Base-by-base conservation (phyloP, 768 basidiomycete species). In the Arthromyces matolae region DNA sequence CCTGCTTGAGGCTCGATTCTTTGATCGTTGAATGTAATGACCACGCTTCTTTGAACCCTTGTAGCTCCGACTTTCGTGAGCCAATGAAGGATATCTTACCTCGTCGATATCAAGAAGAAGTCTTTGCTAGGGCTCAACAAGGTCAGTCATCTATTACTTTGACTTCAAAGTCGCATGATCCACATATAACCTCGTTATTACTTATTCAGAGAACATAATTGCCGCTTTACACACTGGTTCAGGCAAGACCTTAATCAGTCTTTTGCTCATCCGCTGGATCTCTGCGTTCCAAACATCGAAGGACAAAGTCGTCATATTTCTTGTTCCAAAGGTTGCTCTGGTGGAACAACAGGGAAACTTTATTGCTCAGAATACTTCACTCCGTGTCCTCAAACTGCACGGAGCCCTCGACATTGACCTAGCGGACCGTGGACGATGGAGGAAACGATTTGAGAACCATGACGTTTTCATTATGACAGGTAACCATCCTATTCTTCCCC, bases 391-490 rank as follows among this genome's bases (percentile, higher is more conserved):
- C 23, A 83, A 83, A 57, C 76, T 89, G 22, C 78, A 82, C 51
- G 92, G 91, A 14, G 77, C 79, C 7, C 69, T 84, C 32, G 81
- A 84, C n/a, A 70, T 89, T 44, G 81, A 86, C 54, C 72, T 88
- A 49, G 78, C 83, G 34, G 81, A 93, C 58, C 70, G 82, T 44
- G 56, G 57, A 10, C 75, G 74, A 40, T 93, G 90, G 91, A 72
- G 66, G 55, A 70, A 69, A 29, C 76, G 82, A 46, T 80, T 93
- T 42, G 68, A 76, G 47, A 63, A 69, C 5, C 68, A 80, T 33
- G 89, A 93, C 62, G 84, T 93, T 7, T 75, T 91, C 47, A 89
- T 95, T 2, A 87, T 92, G 82, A 93, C 93, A 9, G 81, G 88
- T 89, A 64, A 28, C 29, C 45, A 33, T 31, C 19, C 20, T 42